Evolutionary conservation across 305 asterid species (phyloP).

Genomic region (Fraxinus paxiana): DNA sequence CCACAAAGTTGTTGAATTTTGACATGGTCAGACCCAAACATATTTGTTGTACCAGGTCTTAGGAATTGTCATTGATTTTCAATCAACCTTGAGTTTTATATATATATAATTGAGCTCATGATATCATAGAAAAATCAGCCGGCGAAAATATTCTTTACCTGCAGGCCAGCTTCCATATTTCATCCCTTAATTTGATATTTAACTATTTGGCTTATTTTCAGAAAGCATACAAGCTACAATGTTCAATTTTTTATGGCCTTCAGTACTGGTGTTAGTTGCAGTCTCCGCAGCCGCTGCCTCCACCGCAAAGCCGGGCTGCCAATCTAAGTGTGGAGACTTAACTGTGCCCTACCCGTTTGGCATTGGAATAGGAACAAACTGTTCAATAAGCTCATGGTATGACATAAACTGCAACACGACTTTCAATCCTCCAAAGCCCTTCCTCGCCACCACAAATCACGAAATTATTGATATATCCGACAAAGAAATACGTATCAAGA

Average conservation of each 20-base stretch:
- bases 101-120: not conserved
- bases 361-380: conserved; percentile 18
- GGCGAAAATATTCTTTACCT: not conserved
- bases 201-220: not conserved
- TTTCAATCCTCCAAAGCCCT: conserved; percentile 22
- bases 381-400: conserved; percentile 17
- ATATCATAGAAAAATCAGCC: not conserved
- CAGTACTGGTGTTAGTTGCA: not conserved
- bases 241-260: not conserved
- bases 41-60: not conserved
- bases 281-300: not conserved
- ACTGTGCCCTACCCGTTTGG: conserved; percentile 27
- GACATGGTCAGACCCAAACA: not conserved
- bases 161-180: not conserved
- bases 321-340: conserved; percentile 18
- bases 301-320: conserved; percentile 9
- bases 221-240: not conserved
- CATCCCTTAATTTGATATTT: not conserved
- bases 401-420: conserved; percentile 23
- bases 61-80: not conserved
- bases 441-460: not conserved
- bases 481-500: conserved; percentile 15
- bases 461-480: conserved; percentile 24
- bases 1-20: not conserved
- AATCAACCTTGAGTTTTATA: not conserved